Conservation (phyloP, 257 asterid genomes). For the Lantana camara region DNA sequence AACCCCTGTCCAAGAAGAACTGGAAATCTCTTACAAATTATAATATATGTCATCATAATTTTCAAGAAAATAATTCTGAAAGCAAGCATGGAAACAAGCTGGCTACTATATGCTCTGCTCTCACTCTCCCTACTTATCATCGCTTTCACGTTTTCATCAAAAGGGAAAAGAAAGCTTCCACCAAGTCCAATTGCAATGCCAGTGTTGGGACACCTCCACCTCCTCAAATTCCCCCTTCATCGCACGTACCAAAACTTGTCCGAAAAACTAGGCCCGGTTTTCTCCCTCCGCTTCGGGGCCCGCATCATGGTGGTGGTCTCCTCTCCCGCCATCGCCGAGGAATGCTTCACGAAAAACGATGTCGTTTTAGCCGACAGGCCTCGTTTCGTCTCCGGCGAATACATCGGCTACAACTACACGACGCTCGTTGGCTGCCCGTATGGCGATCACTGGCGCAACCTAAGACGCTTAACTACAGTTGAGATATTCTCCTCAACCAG, state of each 20-base stretch:
- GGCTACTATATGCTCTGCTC: constrained; percentile 23
- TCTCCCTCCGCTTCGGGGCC: constrained; percentile 24
- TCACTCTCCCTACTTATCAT: constrained; percentile 23
- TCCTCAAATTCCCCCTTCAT: constrained; percentile 52
- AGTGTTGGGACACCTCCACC: constrained; percentile 58
- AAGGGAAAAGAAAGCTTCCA: constrained; percentile 39
- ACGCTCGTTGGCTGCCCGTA: not conserved
- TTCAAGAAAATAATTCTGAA: too few species aligned
- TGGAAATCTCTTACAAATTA: too few species aligned
- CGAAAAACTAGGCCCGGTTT: constrained; percentile 48
- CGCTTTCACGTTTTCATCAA: constrained; percentile 11
- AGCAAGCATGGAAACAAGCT: constrained; percentile 32
- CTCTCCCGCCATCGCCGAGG: constrained; percentile 27
- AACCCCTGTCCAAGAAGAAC: too few species aligned
- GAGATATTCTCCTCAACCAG: constrained; percentile 21
- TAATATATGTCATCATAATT: too few species aligned
- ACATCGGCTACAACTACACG: not conserved
- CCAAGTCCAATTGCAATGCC: constrained; percentile 55
- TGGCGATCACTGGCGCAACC: constrained; percentile 18
- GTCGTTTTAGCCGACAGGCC: constrained; percentile 29
- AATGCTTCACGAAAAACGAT: constrained; percentile 36
- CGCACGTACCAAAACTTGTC: constrained; percentile 41
- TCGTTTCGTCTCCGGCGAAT: not conserved
- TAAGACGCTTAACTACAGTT: not conserved
- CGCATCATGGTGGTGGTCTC: constrained; percentile 27